Evolutionary conservation across 345 rosid species (phyloP).

Genomic region (Euphorbia tirucalli): DNA sequence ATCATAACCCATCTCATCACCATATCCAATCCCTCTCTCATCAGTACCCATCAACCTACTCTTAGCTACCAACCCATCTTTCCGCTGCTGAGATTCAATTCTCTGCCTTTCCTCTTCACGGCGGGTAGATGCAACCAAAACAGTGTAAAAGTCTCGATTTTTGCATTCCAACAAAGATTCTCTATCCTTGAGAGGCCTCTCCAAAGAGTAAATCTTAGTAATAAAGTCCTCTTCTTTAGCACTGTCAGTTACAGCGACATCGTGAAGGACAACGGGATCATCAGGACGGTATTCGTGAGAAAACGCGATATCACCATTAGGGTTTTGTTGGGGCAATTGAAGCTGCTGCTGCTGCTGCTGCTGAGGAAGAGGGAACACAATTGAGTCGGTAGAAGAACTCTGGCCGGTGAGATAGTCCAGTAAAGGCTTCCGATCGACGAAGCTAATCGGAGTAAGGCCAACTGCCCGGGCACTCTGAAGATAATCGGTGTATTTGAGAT

Average conservation of each 20-base stretch:
- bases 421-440: conserved; percentile 82
- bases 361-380: conserved; percentile 61
- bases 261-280: conserved; percentile 29
- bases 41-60: conserved; percentile 79
- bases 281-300: conserved; percentile 40
- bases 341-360: conserved; percentile 12
- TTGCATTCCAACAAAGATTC: conserved; percentile 66
- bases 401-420: conserved; percentile 80
- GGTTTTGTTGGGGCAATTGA: conserved; percentile 6
- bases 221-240: conserved; percentile 27
- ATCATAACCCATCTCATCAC: conserved; percentile 59
- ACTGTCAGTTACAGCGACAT: conserved; percentile 25
- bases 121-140: conserved; percentile 67
- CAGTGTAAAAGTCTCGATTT: conserved; percentile 72
- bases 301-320: conserved; percentile 9
- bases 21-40: conserved; percentile 65
- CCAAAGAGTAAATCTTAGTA: conserved; percentile 47
- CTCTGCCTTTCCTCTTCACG: conserved; percentile 89
- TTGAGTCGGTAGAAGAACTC: conserved; percentile 59
- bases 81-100: conserved; percentile 86
- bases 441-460: conserved; percentile 64
- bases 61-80: conserved; percentile 93
- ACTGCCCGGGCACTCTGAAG: conserved; percentile 58
- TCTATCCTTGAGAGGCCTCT: conserved; percentile 78
- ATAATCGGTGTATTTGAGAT: conserved; percentile 72